Evolutionary conservation across 805 yeast genomes (phyloP).

Genomic region (Ogataea paraovalis): DNA sequence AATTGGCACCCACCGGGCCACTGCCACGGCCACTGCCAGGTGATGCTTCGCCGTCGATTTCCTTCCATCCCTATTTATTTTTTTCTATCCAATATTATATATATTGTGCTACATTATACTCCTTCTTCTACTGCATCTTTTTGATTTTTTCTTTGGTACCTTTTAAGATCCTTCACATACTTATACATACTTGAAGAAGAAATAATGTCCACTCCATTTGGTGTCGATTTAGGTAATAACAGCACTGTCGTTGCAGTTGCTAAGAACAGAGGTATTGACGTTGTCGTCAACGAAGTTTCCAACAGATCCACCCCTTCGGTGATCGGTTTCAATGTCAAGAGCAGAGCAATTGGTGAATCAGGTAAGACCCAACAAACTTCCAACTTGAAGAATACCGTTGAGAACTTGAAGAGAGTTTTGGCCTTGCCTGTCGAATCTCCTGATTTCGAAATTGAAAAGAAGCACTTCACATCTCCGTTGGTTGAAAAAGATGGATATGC

Average conservation of each 20-base stretch:
- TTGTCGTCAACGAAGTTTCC: slow-evolving; percentile 96
- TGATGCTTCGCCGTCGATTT: no score
- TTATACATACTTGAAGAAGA: not conserved
- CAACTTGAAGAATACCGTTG: slow-evolving; percentile 93
- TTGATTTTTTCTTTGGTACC: no score
- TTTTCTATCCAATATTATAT: no score
- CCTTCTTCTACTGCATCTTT: no score
- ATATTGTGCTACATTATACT: no score
- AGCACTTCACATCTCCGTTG: slow-evolving; percentile 69
- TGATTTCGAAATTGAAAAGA: slow-evolving; percentile 69
- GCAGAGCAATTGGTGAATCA: slow-evolving; percentile 90
- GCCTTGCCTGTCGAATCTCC: slow-evolving; percentile 76
- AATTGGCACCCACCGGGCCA: no score
- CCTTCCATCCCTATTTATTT: no score
- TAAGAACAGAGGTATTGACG: slow-evolving; percentile 96
- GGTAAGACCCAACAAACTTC: slow-evolving; percentile 97
- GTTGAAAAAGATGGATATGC: slow-evolving; percentile 69
- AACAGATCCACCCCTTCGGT: slow-evolving; percentile 89
- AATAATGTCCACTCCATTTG: slow-evolving; percentile 87
- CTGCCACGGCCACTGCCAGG: no score
- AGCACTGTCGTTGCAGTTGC: slow-evolving; percentile 95
- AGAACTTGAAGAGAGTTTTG: slow-evolving; percentile 87
- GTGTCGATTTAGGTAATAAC: slow-evolving; percentile 96
- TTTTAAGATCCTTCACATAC: no score
- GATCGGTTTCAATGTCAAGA: slow-evolving; percentile 87